These are phyloP conservation scores for Exophiala phaeomuriformis DNA, from an alignment of 2,329 filamentous ascomycete genomes.

Conservation along the genomic window DNA sequence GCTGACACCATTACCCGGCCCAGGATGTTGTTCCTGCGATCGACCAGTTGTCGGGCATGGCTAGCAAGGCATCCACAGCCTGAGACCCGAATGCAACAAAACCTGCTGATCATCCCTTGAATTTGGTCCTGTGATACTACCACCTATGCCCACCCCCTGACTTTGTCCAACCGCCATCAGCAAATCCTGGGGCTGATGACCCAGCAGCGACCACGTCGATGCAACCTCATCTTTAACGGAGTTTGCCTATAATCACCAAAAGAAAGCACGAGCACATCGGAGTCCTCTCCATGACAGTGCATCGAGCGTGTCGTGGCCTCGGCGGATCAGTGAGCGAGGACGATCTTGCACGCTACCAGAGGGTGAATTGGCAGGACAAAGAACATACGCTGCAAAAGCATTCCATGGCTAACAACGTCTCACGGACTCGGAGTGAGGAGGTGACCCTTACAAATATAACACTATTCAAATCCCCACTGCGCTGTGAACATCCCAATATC, in stretches of 20 bases:
- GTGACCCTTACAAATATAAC: too few species aligned
- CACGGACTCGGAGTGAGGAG: too few species aligned
- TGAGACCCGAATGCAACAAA: conserved; percentile 11
- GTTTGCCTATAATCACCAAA: background rate
- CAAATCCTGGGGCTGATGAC: background rate
- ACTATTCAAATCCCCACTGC: too few species aligned
- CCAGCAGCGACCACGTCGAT: background rate
- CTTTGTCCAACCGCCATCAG: background rate
- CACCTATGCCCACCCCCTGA: background rate
- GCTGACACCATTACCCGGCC: conserved; percentile 8
- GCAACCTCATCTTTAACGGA: conserved; percentile 1
- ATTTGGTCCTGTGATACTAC: background rate
- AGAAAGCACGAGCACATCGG: background rate
- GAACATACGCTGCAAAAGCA: too few species aligned
- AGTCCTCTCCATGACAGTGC: too few species aligned
- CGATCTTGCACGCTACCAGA: too few species aligned
- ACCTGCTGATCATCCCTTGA: conserved; percentile 2
- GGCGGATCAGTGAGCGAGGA: too few species aligned
- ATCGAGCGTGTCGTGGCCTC: too few species aligned
- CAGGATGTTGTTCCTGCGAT: background rate
- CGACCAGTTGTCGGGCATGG: background rate
- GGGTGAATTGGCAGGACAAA: too few species aligned
- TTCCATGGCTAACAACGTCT: too few species aligned
- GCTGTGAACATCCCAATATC: too few species aligned
- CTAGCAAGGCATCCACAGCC: conserved; percentile 1